Evolutionary conservation across 495 filamentous ascomycete species (phyloP), one percentile per base, ranked within the genome.

Genomic region (Penicillium tannophilum): DNA sequence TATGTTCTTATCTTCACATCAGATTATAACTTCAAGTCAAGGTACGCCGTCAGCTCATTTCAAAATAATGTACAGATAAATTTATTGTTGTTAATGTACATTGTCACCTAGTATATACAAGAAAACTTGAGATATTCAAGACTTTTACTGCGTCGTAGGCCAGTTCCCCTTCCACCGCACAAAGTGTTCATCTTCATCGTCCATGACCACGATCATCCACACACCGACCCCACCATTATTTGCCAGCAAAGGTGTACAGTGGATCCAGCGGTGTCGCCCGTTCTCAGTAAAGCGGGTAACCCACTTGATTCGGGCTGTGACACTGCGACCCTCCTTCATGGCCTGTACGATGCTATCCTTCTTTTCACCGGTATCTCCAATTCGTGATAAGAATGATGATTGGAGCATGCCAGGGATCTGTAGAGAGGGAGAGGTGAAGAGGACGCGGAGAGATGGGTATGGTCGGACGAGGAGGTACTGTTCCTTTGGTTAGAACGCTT

Each of bases 301-400:
- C 86, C 86, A 88, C 41, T 81, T 80, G 46, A 88, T 79, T 24
- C 86, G 84, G 0, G 85, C 86, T 3, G 86, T 88, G 39, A 88
- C 85, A 63, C 84, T 83, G 28, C 83, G 77, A 3, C 85, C 86
- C 26, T 75, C 73, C 44, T 74, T 75, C 44, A 88, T 75, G 1
- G 86, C 85, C n/a, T 76, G 67, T n/a, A 78, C 61, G 10, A 88
- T 75, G n/a, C 42, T 44, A 31, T 84, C 82, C 12, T 82, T 75
- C 19, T 82, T 77, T 0, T 85, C 81, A 36, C 79, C 72, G 0
- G 70, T 57, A 36, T 81, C 81, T 33, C 83, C 83, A 56, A 87
- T 84, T 30, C 81, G 78, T 43, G 77, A 69, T 10, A 88, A 70
- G 54, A 64, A 64, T 53, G 62, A 64, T 3, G 62, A 60, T 47